A percentile compares a stretch with the other conserved stretches of the same genome.
Evolutionary conservation across 1,284 basidiomycete species (phyloP).

Genomic region (Jaminaea rosea): DNA sequence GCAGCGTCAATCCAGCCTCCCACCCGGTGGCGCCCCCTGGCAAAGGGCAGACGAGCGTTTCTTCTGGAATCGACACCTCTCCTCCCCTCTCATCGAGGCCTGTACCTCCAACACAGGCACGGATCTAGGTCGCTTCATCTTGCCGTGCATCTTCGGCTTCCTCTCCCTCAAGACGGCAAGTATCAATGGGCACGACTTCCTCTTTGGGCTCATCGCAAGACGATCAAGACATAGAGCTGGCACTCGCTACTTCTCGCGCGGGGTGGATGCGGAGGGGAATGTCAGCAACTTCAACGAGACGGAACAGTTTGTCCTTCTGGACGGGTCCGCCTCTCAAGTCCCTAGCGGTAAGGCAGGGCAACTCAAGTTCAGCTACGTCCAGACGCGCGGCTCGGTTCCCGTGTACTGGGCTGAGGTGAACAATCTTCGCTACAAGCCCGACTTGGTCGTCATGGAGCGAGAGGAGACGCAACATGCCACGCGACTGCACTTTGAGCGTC

Average conservation of each 20-base stretch:
- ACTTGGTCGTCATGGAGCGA: slow-evolving; percentile 89
- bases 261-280: slow-evolving; percentile 63
- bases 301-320: slow-evolving; percentile 54
- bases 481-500: slow-evolving; percentile 65
- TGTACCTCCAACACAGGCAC: slow-evolving; percentile 7
- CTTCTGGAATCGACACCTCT: slow-evolving; percentile 84
- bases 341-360: slow-evolving; percentile 49
- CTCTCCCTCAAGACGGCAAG: slow-evolving; percentile 73
- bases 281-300: slow-evolving; percentile 51
- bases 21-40: background rate
- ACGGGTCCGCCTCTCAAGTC: slow-evolving; percentile 13
- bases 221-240: slow-evolving; percentile 88
- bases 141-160: slow-evolving; percentile 57
- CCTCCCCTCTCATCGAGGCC: slow-evolving; percentile 25
- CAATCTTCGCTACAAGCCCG: slow-evolving; percentile 91
- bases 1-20: slow-evolving; percentile 59
- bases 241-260: slow-evolving; percentile 92
- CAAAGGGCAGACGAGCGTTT: slow-evolving; percentile 81
- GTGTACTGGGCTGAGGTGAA: slow-evolving; percentile 96
- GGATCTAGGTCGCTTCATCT: slow-evolving; percentile 74
- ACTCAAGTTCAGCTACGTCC: slow-evolving; percentile 63
- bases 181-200: slow-evolving; percentile 70
- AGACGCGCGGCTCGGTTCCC: slow-evolving; percentile 87
- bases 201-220: slow-evolving; percentile 80
- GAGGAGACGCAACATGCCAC: slow-evolving; percentile 71